Percentiles rank a stretch among this genome's conserved stretches.
phyloP scores from a whole-genome alignment of 2,329 filamentous ascomycete genomes.

The Ophiostoma populinum region DNA sequence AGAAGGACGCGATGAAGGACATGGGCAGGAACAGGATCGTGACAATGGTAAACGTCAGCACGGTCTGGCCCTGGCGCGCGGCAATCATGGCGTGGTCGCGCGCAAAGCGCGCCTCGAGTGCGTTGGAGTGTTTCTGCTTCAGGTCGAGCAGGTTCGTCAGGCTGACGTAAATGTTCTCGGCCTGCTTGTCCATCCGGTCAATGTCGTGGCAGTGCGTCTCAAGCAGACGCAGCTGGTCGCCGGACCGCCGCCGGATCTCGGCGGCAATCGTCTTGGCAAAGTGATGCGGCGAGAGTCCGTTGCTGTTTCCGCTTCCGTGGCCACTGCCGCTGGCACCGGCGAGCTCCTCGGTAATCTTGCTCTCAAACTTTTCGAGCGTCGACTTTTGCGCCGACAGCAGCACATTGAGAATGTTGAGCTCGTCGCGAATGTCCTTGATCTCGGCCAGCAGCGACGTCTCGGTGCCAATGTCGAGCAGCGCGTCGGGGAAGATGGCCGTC shows the following conservation, averaged over 20 bases:
- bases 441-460: conserved; percentile 45
- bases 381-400: conserved; percentile 12
- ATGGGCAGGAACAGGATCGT: conserved; percentile 28
- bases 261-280: neutral
- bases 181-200: conserved; percentile 46
- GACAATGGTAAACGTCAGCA: conserved; percentile 28
- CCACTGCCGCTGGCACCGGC: conserved; percentile 4
- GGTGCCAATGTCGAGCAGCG: conserved; percentile 38
- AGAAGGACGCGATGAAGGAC: conserved; percentile 25
- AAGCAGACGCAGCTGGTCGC: conserved; percentile 38
- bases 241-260: conserved; percentile 35
- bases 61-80: conserved; percentile 28
- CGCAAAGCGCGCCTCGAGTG: conserved; percentile 44
- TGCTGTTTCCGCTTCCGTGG: too few species aligned
- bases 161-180: conserved; percentile 38
- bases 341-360: conserved; percentile 20
- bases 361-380: conserved; percentile 22
- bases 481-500: conserved; percentile 28
- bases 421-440: conserved; percentile 50
- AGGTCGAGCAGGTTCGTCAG: conserved; percentile 47
- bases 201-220: conserved; percentile 41
- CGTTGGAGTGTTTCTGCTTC: conserved; percentile 54
- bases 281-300: too few species aligned
- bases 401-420: conserved; percentile 43
- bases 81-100: conserved; percentile 44